phyloP scores from a whole-genome alignment of 2,329 filamentous ascomycete species.

The Colletotrichum aenigma region DNA sequence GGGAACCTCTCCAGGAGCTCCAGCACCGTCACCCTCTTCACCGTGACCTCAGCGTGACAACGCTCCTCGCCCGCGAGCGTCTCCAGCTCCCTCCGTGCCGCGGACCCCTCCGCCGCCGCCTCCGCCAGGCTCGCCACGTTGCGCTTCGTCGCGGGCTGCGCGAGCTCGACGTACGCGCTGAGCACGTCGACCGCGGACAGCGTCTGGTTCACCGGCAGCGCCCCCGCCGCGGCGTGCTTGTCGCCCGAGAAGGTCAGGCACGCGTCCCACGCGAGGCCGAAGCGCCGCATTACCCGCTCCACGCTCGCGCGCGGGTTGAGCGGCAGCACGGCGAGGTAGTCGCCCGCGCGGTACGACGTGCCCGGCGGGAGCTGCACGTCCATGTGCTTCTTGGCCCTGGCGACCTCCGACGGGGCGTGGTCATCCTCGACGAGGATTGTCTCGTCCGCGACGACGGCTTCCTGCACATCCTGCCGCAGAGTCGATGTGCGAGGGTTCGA shows the following conservation, averaged over 20 bases:
- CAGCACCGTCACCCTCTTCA: slow-evolving; percentile 58
- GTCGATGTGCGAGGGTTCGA: slow-evolving; percentile 58
- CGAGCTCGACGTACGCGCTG: slow-evolving; percentile 74
- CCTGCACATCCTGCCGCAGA: slow-evolving; percentile 64
- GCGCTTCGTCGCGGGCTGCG: slow-evolving; percentile 74
- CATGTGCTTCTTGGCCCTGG: slow-evolving; percentile 66
- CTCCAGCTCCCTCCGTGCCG: slow-evolving; percentile 33
- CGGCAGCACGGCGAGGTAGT: slow-evolving; percentile 78
- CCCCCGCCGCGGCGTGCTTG: slow-evolving; percentile 42
- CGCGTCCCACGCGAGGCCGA: slow-evolving; percentile 72
- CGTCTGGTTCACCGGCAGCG: slow-evolving; percentile 57
- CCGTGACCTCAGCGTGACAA: slow-evolving; percentile 43
- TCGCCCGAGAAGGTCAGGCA: slow-evolving; percentile 64
- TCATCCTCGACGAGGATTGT: slow-evolving; percentile 41
- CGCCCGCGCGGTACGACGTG: slow-evolving; percentile 72
- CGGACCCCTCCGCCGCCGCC: slow-evolving; percentile 33
- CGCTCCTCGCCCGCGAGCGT: slow-evolving; percentile 36
- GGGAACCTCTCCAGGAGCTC: slow-evolving; percentile 66
- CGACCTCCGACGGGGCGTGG: slow-evolving; percentile 30
- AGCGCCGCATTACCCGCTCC: slow-evolving; percentile 66
- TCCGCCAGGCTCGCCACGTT: slow-evolving; percentile 26
- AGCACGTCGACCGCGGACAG: slow-evolving; percentile 69
- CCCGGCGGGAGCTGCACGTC: slow-evolving; percentile 70
- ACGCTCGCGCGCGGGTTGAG: slow-evolving; percentile 69
- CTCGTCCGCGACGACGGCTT: slow-evolving; percentile 61